A percentile compares a stretch with the other conserved stretches of the same genome.
These are phyloP conservation scores for Penicillium paneum DNA, from an alignment of 2,329 filamentous ascomycete genomes.

Conservation along the genomic window DNA sequence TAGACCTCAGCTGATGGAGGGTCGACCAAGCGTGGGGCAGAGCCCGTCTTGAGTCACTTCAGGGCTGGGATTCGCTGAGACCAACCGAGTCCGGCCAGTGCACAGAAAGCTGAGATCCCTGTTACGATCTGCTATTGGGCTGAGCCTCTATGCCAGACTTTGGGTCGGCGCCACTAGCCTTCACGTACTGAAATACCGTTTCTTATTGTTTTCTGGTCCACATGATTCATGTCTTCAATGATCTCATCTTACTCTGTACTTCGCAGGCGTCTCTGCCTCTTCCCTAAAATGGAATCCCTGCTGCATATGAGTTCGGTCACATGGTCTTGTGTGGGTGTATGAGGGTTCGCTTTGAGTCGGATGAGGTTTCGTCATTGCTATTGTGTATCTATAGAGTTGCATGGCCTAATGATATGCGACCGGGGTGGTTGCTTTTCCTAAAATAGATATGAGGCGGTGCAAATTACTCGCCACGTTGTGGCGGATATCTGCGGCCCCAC, in stretches of 20 bases:
- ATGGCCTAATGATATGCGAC: background rate
- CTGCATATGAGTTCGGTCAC: constrained; percentile 28
- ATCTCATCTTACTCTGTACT: constrained; percentile 20
- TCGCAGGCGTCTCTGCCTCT: constrained; percentile 4
- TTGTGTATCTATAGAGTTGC: background rate
- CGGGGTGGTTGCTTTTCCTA: background rate
- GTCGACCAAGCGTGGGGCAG: constrained; percentile 32
- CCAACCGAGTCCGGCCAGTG: constrained; percentile 27
- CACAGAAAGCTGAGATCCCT: constrained; percentile 35
- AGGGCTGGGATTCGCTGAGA: constrained; percentile 31
- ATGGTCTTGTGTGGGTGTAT: constrained; percentile 13
- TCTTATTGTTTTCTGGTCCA: background rate
- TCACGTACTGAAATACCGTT: constrained; percentile 8
- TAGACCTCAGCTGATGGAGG: constrained; percentile 35
- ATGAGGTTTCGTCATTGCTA: background rate
- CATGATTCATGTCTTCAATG: constrained; percentile 9
- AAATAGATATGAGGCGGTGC: constrained; percentile 11
- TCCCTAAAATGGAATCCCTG: constrained; percentile 13
- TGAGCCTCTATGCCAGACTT: constrained; percentile 35
- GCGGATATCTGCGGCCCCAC: constrained; percentile 9
- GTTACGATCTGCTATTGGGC: constrained; percentile 41
- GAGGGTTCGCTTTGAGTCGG: constrained; percentile 9
- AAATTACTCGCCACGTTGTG: constrained; percentile 4
- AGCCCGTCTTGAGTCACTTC: constrained; percentile 30
- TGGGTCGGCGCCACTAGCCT: constrained; percentile 28